Base-by-base conservation (phyloP, 352 stramenopile genomes). In the Globisporangium recalcitrans region DNA sequence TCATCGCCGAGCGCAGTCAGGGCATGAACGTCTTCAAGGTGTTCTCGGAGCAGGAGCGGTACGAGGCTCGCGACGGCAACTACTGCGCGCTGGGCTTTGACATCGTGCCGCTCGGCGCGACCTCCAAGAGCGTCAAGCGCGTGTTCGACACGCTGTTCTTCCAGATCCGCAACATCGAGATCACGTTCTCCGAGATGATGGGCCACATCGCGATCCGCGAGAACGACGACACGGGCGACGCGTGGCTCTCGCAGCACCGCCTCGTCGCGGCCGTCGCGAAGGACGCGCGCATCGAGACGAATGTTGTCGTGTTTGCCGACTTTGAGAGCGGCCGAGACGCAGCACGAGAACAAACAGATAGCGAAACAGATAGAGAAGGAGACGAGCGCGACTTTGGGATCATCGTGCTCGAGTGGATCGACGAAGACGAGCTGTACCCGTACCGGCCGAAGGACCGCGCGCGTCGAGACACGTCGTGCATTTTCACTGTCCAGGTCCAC, bases 151-250 rank as follows among this genome's bases (percentile, higher is more conserved):
- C 73, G 24, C 38, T 81, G 32, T 56, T 69, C 2, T 68, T 66
- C 24, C 71, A 68, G 54, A 65, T 77, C 36, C 71, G 64, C 53
- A 75, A 70, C 46, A 78, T 80, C 51, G 77, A 86, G 60, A 79
- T 86, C 36, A 75, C 60, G 8, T 69, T 82, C n/a, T 79, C 73
- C 13, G 73, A 86, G 62, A 70, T 77, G 29, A 67, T 82, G 26
- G 74, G 74, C 19, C 72, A 76, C 63, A 71, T 82, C 36, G 75
- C 70, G 26, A 71, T 83, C 46, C 77, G 74, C 42, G 71, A 84
- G 46, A 70, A 78, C 58, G 74, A 84, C 44, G 71, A 80, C 58
- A 69, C 52, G 34, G 49, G 73, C 49, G 58, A 57, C 2, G 61
- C 62, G 4, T 70, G 74, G 1, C 65, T 78, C 26, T 73, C 68